Percentiles rank a stretch among this genome's conserved stretches.
phyloP scores from a whole-genome alignment of 345 rosid genomes.

The Aquilaria yunnanensis region DNA sequence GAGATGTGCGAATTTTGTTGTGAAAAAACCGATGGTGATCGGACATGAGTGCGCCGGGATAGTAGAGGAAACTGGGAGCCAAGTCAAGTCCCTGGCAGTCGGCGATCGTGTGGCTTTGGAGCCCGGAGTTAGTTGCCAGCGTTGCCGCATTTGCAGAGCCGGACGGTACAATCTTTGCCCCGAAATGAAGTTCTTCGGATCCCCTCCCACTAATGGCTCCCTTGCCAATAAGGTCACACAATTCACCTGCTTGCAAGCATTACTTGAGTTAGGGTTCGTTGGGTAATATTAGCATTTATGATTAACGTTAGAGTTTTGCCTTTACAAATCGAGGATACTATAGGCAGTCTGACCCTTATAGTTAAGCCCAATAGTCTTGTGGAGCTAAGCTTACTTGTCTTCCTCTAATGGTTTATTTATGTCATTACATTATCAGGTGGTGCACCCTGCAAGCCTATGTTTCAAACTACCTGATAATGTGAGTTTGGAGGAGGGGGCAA shows the following conservation, averaged over 20 bases:
- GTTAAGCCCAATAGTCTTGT: too few relatives aligned
- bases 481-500: conserved; percentile 69
- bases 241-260: not conserved
- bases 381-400: too few relatives aligned
- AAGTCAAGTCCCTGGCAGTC: conserved; percentile 37
- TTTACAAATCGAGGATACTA: not conserved
- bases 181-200: conserved; percentile 59
- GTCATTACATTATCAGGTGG: conserved; percentile 31
- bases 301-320: not conserved
- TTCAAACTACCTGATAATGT: conserved; percentile 57
- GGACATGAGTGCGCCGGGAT: conserved; percentile 75
- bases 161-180: conserved; percentile 64
- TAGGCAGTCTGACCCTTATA: too few relatives aligned
- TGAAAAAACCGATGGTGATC: conserved; percentile 68
- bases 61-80: conserved; percentile 51
- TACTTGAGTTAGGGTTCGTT: not conserved
- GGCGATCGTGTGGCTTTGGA: conserved; percentile 64
- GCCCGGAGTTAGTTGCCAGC: conserved; percentile 54
- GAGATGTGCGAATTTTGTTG: conserved; percentile 59
- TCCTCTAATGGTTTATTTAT: not conserved
- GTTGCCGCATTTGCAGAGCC: conserved; percentile 41
- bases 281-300: not conserved
- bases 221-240: conserved; percentile 48
- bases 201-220: conserved; percentile 65
- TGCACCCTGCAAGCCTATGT: conserved; percentile 55